Evolutionary conservation across 106 monocot species (phyloP), one percentile per base, ranked within the genome.

Genomic region (Dendrobium chrysotoxum): DNA sequence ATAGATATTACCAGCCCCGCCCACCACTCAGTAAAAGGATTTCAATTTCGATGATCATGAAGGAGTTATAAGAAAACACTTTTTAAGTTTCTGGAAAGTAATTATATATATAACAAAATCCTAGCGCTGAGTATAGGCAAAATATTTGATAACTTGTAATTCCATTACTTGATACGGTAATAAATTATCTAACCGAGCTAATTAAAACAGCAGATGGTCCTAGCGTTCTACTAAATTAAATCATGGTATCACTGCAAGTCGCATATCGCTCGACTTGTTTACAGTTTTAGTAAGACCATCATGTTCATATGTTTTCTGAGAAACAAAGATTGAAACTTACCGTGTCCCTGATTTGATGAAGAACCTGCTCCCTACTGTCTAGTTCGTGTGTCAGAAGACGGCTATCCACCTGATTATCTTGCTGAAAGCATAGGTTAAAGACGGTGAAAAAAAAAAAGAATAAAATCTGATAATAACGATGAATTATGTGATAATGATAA

Each of bases 281-380:
- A 65, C 26, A 65, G 64, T 65, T n/a, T 35, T 15, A 50, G 50
- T 50, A 50, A 50, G 20, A 61, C 0, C 28, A 31, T 70, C 35
- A 70, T 70, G 70, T 23, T 70, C 30, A 70, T 70, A 70, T 35
- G 7, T 7, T 70, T 70, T 70, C 28, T 35, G 4, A 70, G 35
- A 31, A 70, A 70, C 9, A 70, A 35, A 57, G 28, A 76, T 26
- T 73, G 28, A 77, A 75, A 77, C 83, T 67, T 46, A 92, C 95
- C 92, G 86, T 89, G 54, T 84, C 88, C 83, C 78, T 88, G 72
- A 89, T 92, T 77, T 91, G 90, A 58, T 85, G 83, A 61, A 89
- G 85, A 40, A 87, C 77, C 40, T 88, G 86, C 17, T 81, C 80
- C 40, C 66, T 89, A 80, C 88, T 65, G 67, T 77, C 83, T 18